Percentiles rank a stretch among this genome's conserved stretches.
These are phyloP conservation scores for Paraphaeosphaeria minitans DNA, from an alignment of 2,329 filamentous ascomycete genomes.

Conservation along the genomic window DNA sequence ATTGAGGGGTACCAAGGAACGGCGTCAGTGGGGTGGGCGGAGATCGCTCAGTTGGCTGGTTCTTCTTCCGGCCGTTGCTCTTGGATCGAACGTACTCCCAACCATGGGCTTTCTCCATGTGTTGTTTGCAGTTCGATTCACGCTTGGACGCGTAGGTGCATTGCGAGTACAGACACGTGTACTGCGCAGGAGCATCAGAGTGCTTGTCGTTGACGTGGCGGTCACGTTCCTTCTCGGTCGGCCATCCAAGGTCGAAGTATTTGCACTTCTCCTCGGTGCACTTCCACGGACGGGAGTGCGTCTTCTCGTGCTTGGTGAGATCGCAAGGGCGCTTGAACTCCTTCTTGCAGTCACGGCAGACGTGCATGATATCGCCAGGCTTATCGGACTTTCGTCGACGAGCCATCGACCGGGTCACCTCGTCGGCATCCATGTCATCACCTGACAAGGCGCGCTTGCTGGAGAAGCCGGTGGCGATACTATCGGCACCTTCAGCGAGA, in stretches of 20 bases:
- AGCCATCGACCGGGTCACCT: conserved; percentile 90
- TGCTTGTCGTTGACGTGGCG: conserved; percentile 97
- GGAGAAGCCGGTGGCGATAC: conserved; percentile 60
- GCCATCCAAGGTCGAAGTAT: conserved; percentile 88
- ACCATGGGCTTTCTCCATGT: conserved; percentile 96
- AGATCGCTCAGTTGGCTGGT: conserved; percentile 31
- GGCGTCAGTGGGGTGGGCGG: conserved; percentile 44
- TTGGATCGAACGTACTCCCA: conserved; percentile 93
- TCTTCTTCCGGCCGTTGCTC: conserved; percentile 69
- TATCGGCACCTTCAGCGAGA: conserved; percentile 62
- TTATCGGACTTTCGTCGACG: conserved; percentile 91
- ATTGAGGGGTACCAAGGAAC: conserved; percentile 44
- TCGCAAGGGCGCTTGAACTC: conserved; percentile 97
- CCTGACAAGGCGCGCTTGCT: conserved; percentile 62
- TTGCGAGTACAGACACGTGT: conserved; percentile 78
- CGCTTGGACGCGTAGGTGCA: conserved; percentile 96
- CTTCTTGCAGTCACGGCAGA: conserved; percentile 80
- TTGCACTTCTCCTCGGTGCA: conserved; percentile 83
- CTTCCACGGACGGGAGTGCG: conserved; percentile 95
- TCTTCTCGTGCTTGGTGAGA: conserved; percentile 97
- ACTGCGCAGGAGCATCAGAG: conserved; percentile 77
- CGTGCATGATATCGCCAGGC: conserved; percentile 81
- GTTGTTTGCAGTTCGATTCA: conserved; percentile 96
- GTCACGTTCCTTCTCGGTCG: conserved; percentile 96
- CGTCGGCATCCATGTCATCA: conserved; percentile 77